phyloP scores from a whole-genome alignment of 768 basidiomycete species.

The Mycena polygramma region DNA sequence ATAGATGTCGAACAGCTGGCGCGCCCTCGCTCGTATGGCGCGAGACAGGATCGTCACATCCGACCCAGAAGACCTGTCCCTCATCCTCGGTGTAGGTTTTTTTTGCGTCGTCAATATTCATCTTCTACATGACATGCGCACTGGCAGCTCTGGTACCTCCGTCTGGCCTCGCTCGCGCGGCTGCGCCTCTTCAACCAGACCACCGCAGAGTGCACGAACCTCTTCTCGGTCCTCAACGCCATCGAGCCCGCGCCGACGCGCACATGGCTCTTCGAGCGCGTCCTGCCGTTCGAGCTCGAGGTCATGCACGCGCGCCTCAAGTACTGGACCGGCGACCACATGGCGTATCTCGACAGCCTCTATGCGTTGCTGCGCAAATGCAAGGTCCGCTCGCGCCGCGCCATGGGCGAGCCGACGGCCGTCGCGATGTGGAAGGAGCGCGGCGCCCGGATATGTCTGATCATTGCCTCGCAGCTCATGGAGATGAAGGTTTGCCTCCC shows the following conservation, averaged over 20 bases:
- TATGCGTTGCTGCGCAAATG: constrained; percentile 73
- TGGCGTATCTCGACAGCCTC: constrained; percentile 85
- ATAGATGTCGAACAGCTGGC: constrained; percentile 92
- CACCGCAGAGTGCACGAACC: constrained; percentile 85
- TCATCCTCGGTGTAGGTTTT: constrained; percentile 79
- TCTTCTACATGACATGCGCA: background rate
- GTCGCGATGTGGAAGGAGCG: constrained; percentile 88
- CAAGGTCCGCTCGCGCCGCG: constrained; percentile 61
- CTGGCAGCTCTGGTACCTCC: constrained; percentile 84
- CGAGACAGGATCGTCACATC: constrained; percentile 80
- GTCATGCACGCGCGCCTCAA: constrained; percentile 81
- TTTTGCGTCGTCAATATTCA: background rate
- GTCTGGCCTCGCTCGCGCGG: constrained; percentile 82
- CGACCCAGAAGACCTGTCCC: constrained; percentile 74
- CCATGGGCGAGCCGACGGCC: constrained; percentile 50
- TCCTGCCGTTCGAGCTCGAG: constrained; percentile 73
- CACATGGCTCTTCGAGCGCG: constrained; percentile 68
- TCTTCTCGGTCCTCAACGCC: constrained; percentile 77
- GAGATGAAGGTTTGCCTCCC: constrained; percentile 78
- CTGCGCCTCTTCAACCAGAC: constrained; percentile 89
- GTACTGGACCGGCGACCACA: constrained; percentile 87
- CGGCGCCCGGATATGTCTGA: constrained; percentile 78
- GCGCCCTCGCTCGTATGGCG: constrained; percentile 87
- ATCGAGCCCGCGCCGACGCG: constrained; percentile 68
- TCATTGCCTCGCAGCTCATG: constrained; percentile 84